Conservation (phyloP, 129 eudicot genomes). For the Saussurea involucrata region DNA sequence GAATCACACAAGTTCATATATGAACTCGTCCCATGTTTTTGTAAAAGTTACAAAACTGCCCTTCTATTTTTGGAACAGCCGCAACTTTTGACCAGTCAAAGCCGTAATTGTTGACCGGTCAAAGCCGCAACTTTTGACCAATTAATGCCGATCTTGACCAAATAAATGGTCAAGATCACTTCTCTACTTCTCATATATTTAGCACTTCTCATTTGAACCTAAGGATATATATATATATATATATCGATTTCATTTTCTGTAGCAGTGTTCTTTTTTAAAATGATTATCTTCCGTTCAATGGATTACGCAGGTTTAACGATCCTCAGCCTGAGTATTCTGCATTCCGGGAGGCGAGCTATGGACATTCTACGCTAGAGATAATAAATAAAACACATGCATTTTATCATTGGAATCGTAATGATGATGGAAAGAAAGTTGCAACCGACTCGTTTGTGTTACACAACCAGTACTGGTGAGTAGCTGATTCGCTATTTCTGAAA, state of each 20-base stretch:
- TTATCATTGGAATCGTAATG: conserved; percentile 93
- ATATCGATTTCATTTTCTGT: neutral
- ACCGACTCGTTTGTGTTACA: conserved; percentile 63
- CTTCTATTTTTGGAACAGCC: too few species aligned
- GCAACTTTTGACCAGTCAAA: too few species aligned
- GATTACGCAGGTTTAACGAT: conserved; percentile 55
- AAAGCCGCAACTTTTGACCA: too few species aligned
- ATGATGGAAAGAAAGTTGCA: conserved; percentile 76
- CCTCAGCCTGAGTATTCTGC: conserved; percentile 98
- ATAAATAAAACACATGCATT: conserved; percentile 87
- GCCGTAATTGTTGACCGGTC: too few species aligned
- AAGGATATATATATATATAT: too few species aligned
- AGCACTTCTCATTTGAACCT: too few species aligned
- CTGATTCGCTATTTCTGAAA: neutral
- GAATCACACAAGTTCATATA: too few species aligned
- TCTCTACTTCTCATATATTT: too few species aligned
- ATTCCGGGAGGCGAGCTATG: conserved; percentile 93
- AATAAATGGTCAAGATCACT: too few species aligned
- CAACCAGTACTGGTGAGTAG: conserved; percentile 82
- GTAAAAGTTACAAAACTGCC: too few species aligned
- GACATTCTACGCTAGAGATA: conserved; percentile 84
- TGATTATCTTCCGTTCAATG: neutral
- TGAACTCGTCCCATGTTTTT: too few species aligned
- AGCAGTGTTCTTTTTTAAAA: neutral
- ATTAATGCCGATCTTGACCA: too few species aligned